Evolutionary conservation across 352 stramenopile species (phyloP), one percentile per base, ranked within the genome.

Genomic region (Peronospora destructor): DNA sequence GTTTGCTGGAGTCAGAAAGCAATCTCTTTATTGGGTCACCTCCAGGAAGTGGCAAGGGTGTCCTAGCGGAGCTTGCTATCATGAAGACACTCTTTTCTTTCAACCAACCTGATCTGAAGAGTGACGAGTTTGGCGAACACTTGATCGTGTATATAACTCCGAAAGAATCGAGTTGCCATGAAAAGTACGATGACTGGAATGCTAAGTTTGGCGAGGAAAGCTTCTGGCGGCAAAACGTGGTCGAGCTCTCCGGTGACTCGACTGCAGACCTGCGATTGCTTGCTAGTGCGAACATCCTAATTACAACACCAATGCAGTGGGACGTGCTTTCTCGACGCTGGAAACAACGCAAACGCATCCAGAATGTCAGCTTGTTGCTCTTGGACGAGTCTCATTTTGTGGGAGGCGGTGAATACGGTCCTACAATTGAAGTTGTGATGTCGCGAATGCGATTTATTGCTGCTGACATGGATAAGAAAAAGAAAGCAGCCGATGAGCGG

Each of bases 341-440:
- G 95, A 97, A 96, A 60, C 94, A 98, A 61, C 81, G 95, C 40
- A 98, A 98, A 61, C 84, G 83, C 37, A 91, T 99, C 32, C 94
- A 98, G 49, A 74, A 88, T 49, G 77, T 98, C 14, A 76, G 74
- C 21, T 73, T 99, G 6, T 83, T 99, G 25, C 76, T 99, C 45
- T 76, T 98, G 17, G 97, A 99, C 68, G 95, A 99, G 53, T 51
- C 98, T 29, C 97, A 99, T 59, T 97, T 99, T 49, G 76, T 99
- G 4, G 96, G 95, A 21, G 77, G 76, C 10, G 84, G 79, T 6
- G 68, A 87, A 69, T 86, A 77, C 29, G 83, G 83, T 7, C 89
- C 95, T 11, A 97, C 87, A 9, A 90, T 99, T 54, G 97, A 99
- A 66, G 80, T 99, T 26, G 86, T 99, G 5, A 89, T 99, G 56